Base-by-base conservation (phyloP, 495 filamentous ascomycete species). In the Tuber brumale region DNA sequence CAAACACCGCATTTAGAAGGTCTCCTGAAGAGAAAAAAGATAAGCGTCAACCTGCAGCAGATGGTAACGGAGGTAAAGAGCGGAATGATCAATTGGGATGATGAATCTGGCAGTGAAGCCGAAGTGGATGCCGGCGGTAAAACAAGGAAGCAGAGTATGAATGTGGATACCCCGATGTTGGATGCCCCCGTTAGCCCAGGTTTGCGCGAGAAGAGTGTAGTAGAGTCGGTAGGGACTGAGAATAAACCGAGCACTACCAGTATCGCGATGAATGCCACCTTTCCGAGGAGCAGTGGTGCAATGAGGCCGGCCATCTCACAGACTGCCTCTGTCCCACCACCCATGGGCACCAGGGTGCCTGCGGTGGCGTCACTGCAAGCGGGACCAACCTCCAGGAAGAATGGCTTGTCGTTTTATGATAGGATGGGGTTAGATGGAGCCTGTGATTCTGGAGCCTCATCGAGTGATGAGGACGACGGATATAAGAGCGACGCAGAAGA, bases 11-110 rank as follows among this genome's bases (percentile, higher is more conserved):
- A 82, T 57, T 69, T 82, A 21, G 80, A 82, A 69, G 76, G 80
- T 35, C 70, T 82, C 43, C 69, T 82, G 41, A 82, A 82, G 69
- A 70, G 80, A 45, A 82, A 82, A 42, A 78, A 81, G 35, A 82
- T 81, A 39, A 75, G 81, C 57, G 76, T 82, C 27, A 78, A 82
- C 77, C 69, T 82, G 48, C 72, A 79, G 45, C 77, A 74, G 42
- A 73, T 82, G 71, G 77, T 82, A 37, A 82, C 79, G 61, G 81
- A 82, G 31, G 80, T 82, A 5, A 82, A 79, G 41, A 77, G 76
- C 3, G 69, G 75, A 43, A 80, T 70, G 57, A 79, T 80, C 16
- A 69, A 80, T 57, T 80, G 78, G 78, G 78, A 80, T 51, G 75
- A 66, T 37, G 77, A 80, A 39, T 45, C 44, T 18, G 78, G 73